Conservation (phyloP, 768 basidiomycete genomes). For the Rickenella mellea region DNA sequence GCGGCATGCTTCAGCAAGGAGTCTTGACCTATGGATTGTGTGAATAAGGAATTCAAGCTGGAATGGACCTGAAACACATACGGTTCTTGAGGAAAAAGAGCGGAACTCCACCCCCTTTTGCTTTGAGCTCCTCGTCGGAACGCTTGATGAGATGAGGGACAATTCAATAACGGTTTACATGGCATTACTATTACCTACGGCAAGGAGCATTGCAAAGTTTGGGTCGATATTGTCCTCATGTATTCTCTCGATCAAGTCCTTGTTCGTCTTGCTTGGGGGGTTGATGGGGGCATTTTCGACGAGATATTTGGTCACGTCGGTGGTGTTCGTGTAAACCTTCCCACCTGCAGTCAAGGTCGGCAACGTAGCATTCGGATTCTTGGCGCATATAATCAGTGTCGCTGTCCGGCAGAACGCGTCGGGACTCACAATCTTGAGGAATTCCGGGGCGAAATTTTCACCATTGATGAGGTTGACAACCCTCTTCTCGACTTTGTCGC, state of each 20-base stretch:
- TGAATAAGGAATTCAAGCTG: not conserved
- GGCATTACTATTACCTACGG: slow-evolving; percentile 20
- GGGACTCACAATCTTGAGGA: slow-evolving; percentile 29
- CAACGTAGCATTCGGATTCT: slow-evolving; percentile 36
- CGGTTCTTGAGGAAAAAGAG: slow-evolving; percentile 27
- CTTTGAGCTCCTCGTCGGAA: slow-evolving; percentile 35
- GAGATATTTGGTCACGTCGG: slow-evolving; percentile 31
- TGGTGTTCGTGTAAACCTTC: slow-evolving; percentile 28
- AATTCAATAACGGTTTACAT: not conserved
- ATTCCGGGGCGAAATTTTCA: slow-evolving; percentile 37
- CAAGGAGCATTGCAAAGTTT: slow-evolving; percentile 37
- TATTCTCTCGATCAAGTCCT: slow-evolving; percentile 25
- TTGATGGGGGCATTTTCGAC: slow-evolving; percentile 27
- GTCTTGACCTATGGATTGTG: slow-evolving; percentile 32
- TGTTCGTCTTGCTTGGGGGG: slow-evolving; percentile 21
- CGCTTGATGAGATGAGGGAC: slow-evolving; percentile 22
- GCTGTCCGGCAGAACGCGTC: no score
- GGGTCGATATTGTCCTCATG: slow-evolving; percentile 40
- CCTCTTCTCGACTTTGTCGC: slow-evolving; percentile 24
- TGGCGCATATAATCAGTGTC: not conserved
- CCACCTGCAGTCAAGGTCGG: slow-evolving; percentile 30
- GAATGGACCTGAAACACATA: slow-evolving; percentile 16
- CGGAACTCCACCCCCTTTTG: slow-evolving; percentile 23
- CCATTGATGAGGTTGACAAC: slow-evolving; percentile 34
- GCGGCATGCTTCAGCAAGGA: slow-evolving; percentile 27